phyloP scores from a whole-genome alignment of 495 filamentous ascomycete species.

The Trichoderma erinaceum region DNA sequence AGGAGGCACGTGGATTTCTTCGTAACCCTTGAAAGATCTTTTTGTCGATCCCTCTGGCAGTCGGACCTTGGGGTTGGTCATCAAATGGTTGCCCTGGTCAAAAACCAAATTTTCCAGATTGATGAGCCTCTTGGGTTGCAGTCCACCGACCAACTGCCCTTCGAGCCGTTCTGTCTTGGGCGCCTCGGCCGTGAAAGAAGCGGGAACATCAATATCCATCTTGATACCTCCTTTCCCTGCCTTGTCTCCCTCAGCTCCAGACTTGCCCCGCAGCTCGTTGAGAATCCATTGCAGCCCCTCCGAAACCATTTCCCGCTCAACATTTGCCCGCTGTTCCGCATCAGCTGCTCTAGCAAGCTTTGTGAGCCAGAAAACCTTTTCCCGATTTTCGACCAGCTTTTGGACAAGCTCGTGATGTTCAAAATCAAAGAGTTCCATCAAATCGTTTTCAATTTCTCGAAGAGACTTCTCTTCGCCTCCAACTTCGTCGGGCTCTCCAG shows the following conservation, averaged over 20 bases:
- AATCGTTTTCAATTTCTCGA: constrained; percentile 92
- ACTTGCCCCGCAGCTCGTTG: constrained; percentile 66
- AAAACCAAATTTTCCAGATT: constrained; percentile 95
- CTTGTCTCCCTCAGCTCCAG: constrained; percentile 47
- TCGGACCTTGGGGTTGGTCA: constrained; percentile 94
- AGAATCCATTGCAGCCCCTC: constrained; percentile 82
- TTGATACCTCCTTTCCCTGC: constrained; percentile 74
- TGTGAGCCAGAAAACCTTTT: constrained; percentile 94
- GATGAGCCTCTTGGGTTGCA: constrained; percentile 80
- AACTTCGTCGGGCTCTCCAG: constrained; percentile 63
- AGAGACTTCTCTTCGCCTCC: constrained; percentile 69
- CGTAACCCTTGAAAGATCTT: constrained; percentile 92
- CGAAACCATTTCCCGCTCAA: constrained; percentile 85
- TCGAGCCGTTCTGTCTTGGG: constrained; percentile 45
- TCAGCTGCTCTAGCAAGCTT: constrained; percentile 80
- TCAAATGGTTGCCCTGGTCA: constrained; percentile 95
- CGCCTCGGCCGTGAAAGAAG: constrained; percentile 41
- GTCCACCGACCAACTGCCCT: constrained; percentile 68
- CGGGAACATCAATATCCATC: constrained; percentile 87
- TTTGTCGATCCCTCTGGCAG: constrained; percentile 95
- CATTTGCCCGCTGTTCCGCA: constrained; percentile 63
- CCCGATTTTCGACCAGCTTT: constrained; percentile 83
- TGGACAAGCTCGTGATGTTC: constrained; percentile 91
- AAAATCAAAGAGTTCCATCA: constrained; percentile 97
- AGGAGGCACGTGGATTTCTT: constrained; percentile 93